Percentiles rank a stretch among this genome's conserved stretches.
Evolutionary conservation across 2,329 filamentous ascomycete species (phyloP).

Genomic region (Diaporthe vaccinii): DNA sequence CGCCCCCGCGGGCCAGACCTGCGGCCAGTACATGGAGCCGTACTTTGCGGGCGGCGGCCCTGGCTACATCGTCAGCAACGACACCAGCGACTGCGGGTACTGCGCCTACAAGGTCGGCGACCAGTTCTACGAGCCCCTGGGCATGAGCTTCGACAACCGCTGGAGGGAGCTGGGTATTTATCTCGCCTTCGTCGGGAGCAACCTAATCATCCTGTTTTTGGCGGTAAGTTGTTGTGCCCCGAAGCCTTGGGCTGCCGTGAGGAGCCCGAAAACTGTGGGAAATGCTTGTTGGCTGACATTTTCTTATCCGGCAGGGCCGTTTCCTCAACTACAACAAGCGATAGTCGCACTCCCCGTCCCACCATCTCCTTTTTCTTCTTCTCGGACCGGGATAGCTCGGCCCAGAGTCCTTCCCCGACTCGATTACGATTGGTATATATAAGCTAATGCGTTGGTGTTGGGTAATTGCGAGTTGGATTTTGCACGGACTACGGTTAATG

Average conservation of each 20-base stretch:
- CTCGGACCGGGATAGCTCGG: neutral
- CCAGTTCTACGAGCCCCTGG: slow-evolving; percentile 80
- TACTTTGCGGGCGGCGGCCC: slow-evolving; percentile 78
- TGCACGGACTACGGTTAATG: slow-evolving; percentile 25
- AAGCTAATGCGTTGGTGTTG: slow-evolving; percentile 27
- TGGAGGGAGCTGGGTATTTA: slow-evolving; percentile 90
- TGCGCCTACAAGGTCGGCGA: slow-evolving; percentile 86
- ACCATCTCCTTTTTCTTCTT: neutral
- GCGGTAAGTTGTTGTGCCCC: slow-evolving; percentile 59
- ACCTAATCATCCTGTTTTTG: slow-evolving; percentile 72
- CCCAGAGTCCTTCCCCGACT: neutral
- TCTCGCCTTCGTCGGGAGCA: slow-evolving; percentile 81
- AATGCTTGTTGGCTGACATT: slow-evolving; percentile 5
- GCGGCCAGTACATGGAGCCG: slow-evolving; percentile 79
- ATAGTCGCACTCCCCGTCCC: slow-evolving; percentile 45
- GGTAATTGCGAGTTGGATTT: slow-evolving; percentile 6
- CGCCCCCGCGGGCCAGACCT: slow-evolving; percentile 75
- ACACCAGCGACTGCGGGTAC: slow-evolving; percentile 79
- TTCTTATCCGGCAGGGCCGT: slow-evolving; percentile 55
- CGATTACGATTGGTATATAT: neutral
- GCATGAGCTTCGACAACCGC: slow-evolving; percentile 75
- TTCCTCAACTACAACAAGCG: slow-evolving; percentile 68
- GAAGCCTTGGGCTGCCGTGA: neutral
- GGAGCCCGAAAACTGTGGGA: slow-evolving; percentile 2
- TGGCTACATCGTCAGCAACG: slow-evolving; percentile 79